Conservation (phyloP, 1,284 basidiomycete genomes). For the Moniliella sp. region DNA sequence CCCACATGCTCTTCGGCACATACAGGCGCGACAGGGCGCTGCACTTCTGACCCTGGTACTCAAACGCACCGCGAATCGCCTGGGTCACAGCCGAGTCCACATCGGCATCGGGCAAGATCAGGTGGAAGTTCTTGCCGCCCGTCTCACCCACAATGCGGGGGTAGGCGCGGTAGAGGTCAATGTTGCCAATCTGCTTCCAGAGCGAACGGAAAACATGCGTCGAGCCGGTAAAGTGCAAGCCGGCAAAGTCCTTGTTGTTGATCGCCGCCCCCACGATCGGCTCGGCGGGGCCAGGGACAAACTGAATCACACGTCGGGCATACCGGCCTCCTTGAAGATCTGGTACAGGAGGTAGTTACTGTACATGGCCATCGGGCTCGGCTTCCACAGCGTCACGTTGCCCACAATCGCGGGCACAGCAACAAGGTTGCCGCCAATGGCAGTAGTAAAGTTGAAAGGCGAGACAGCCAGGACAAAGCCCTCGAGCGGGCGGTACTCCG, state of each 20-base stretch:
- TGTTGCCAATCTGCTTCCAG: slow-evolving; percentile 86
- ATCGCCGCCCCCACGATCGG: slow-evolving; percentile 22
- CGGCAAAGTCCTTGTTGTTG: slow-evolving; percentile 62
- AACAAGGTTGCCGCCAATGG: slow-evolving; percentile 25
- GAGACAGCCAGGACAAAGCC: slow-evolving; percentile 92
- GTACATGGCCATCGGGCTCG: slow-evolving; percentile 79
- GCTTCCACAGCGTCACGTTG: slow-evolving; percentile 91
- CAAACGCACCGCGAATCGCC: slow-evolving; percentile 69
- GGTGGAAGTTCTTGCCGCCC: slow-evolving; percentile 93
- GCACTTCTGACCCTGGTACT: slow-evolving; percentile 97
- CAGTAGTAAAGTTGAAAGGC: slow-evolving; percentile 73
- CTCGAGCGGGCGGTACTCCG: slow-evolving; percentile 84
- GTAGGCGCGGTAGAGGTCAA: slow-evolving; percentile 50
- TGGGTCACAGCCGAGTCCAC: slow-evolving; percentile 69
- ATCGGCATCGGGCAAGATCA: slow-evolving; percentile 70
- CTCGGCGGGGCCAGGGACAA: slow-evolving; percentile 46
- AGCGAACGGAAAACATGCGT: slow-evolving; percentile 68
- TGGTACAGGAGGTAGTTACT: slow-evolving; percentile 81
- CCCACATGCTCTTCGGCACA: slow-evolving; percentile 64
- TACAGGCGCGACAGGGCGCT: slow-evolving; percentile 79
- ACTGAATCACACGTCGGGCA: slow-evolving; percentile 87
- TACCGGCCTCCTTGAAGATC: slow-evolving; percentile 75
- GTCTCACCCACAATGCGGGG: slow-evolving; percentile 79
- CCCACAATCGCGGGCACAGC: slow-evolving; percentile 70
- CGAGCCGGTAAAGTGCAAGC: slow-evolving; percentile 87